Percentiles rank a stretch among this genome's conserved stretches.
phyloP scores from a whole-genome alignment of 768 basidiomycete species.

The Suillus subluteus region DNA sequence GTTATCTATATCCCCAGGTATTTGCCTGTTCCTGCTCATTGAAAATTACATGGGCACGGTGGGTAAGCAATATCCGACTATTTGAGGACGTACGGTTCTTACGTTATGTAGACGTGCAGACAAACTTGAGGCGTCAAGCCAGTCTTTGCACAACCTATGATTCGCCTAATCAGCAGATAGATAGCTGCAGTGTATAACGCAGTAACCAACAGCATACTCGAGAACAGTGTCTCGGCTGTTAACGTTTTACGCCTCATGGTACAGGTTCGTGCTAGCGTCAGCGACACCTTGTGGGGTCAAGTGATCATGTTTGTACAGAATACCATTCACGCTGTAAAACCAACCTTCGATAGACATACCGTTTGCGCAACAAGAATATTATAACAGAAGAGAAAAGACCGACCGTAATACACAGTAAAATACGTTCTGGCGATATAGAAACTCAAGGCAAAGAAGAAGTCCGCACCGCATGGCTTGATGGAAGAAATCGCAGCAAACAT shows the following conservation, averaged over 20 bases:
- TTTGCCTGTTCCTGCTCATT: background rate
- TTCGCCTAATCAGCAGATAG: background rate
- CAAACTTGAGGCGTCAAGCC: background rate
- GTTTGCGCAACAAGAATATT: slow-evolving; percentile 15
- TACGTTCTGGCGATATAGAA: slow-evolving; percentile 26
- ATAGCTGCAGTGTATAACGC: background rate
- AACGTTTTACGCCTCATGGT: slow-evolving; percentile 3
- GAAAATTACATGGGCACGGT: background rate
- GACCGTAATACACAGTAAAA: slow-evolving; percentile 35
- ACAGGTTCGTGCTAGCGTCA: slow-evolving; percentile 4
- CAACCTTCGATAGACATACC: slow-evolving; percentile 12
- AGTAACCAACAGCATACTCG: background rate
- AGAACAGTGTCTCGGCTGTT: background rate
- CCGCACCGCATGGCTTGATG: slow-evolving; percentile 31
- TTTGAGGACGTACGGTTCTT: background rate
- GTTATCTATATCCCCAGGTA: background rate
- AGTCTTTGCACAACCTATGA: slow-evolving; percentile 1
- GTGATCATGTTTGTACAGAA: slow-evolving; percentile 1
- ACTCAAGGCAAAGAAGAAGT: slow-evolving; percentile 20
- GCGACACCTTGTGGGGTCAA: slow-evolving; percentile 5
- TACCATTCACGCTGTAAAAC: slow-evolving; percentile 9
- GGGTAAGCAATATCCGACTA: background rate
- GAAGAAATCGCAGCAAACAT: slow-evolving; percentile 6
- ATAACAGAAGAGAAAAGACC: slow-evolving; percentile 27
- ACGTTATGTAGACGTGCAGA: background rate